Conservation (phyloP, 2,329 filamentous ascomycete species). For the Penicillium sp. region DNA sequence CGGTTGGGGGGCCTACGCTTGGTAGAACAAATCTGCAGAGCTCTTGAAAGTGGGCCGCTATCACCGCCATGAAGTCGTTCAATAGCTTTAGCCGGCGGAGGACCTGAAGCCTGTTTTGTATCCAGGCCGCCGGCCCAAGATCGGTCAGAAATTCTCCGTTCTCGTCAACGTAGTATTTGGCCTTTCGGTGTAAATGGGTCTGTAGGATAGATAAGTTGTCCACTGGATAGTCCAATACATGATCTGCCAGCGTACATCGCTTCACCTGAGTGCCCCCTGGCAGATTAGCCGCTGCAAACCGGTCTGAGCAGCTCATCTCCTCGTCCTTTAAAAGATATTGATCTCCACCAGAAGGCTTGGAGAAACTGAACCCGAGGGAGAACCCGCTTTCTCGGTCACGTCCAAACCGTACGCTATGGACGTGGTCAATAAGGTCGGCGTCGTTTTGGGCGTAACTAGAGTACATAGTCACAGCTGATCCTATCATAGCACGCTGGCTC, state of each 20-base stretch:
- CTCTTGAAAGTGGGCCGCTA: conserved; percentile 14
- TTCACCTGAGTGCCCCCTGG: neutral
- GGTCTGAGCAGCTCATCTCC: conserved; percentile 17
- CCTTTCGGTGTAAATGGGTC: conserved; percentile 5
- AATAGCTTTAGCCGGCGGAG: conserved; percentile 5
- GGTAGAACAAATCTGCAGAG: neutral
- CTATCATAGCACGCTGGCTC: conserved; percentile 9
- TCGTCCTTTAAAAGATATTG: conserved; percentile 13
- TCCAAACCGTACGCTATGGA: conserved; percentile 14
- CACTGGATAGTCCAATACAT: conserved; percentile 10
- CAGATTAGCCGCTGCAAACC: conserved; percentile 1
- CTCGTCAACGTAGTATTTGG: conserved; percentile 11
- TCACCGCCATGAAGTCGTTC: conserved; percentile 12
- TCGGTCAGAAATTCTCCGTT: conserved; percentile 7
- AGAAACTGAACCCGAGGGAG: neutral
- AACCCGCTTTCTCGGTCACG: neutral
- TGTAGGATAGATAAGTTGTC: conserved; percentile 15
- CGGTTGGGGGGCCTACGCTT: neutral
- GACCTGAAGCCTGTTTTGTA: conserved; percentile 11
- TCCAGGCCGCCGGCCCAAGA: conserved; percentile 2
- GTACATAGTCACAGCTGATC: conserved; percentile 14
- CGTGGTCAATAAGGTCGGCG: conserved; percentile 15
- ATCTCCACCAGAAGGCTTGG: neutral
- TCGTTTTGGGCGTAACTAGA: conserved; percentile 14
- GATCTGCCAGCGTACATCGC: conserved; percentile 10